Conservation (phyloP, 2,329 filamentous ascomycete species). For the Aspergillus ruber region DNA sequence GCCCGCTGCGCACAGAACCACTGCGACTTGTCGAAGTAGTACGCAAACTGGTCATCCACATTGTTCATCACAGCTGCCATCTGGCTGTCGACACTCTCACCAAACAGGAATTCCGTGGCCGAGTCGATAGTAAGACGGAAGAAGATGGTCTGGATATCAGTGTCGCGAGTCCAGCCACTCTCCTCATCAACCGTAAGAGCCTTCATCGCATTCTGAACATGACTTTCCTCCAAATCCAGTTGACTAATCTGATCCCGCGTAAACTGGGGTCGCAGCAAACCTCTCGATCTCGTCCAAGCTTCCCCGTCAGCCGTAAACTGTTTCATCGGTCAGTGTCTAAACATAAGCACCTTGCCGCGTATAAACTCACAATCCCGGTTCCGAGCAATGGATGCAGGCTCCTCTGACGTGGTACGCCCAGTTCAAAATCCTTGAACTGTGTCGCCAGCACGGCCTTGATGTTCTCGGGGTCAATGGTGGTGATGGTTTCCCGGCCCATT, state of each 20-base stretch:
- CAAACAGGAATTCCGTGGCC: slow-evolving; percentile 79
- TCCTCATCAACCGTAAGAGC: slow-evolving; percentile 55
- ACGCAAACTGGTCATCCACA: slow-evolving; percentile 34
- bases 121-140: slow-evolving; percentile 82
- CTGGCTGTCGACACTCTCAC: slow-evolving; percentile 61
- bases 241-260: slow-evolving; percentile 78
- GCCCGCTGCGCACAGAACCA: slow-evolving; percentile 21
- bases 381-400: slow-evolving; percentile 39
- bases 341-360: not conserved
- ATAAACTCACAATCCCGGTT: slow-evolving; percentile 40
- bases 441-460: slow-evolving; percentile 79
- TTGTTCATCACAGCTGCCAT: slow-evolving; percentile 36
- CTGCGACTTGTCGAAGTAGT: slow-evolving; percentile 30
- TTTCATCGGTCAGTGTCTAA: slow-evolving; percentile 2
- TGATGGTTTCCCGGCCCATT: slow-evolving; percentile 16
- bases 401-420: slow-evolving; percentile 67
- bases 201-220: slow-evolving; percentile 66
- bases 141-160: slow-evolving; percentile 71
- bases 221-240: slow-evolving; percentile 71
- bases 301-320: slow-evolving; percentile 64
- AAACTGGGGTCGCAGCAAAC: slow-evolving; percentile 80
- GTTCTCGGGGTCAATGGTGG: slow-evolving; percentile 47
- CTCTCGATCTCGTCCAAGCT: slow-evolving; percentile 71
- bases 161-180: slow-evolving; percentile 40
- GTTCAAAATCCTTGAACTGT: slow-evolving; percentile 77